phyloP scores from a whole-genome alignment of 1,139 yeast species.

The Oligophagozyma castellii region DNA sequence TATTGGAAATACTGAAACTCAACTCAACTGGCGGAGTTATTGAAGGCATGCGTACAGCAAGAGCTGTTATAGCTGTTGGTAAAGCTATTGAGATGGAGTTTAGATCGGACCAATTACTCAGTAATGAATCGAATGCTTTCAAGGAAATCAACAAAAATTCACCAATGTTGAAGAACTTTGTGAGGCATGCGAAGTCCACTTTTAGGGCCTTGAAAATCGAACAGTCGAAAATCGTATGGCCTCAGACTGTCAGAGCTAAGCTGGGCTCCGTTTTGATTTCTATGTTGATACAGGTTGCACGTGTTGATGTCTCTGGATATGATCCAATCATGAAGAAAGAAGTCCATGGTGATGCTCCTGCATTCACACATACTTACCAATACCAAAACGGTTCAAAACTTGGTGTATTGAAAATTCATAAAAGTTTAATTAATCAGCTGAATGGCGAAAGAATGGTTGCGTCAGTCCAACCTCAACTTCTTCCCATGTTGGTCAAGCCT shows the following conservation, averaged over 20 bases:
- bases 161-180: constrained; percentile 23
- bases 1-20: constrained; percentile 64
- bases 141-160: constrained; percentile 27
- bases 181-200: constrained; percentile 24
- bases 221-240: constrained; percentile 39
- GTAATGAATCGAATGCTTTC: constrained; percentile 41
- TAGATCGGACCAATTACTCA: constrained; percentile 49
- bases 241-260: constrained; percentile 55
- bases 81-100: constrained; percentile 77
- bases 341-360: constrained; percentile 70
- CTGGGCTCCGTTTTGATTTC: constrained; percentile 74
- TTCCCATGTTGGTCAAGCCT: constrained; percentile 91
- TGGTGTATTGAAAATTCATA: constrained; percentile 74
- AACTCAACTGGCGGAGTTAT: constrained; percentile 63
- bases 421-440: constrained; percentile 47
- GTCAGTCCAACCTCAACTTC: constrained; percentile 69
- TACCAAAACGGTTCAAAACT: constrained; percentile 64
- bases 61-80: constrained; percentile 73
- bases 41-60: constrained; percentile 80
- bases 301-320: constrained; percentile 57
- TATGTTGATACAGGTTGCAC: constrained; percentile 66
- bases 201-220: constrained; percentile 26
- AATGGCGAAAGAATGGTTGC: constrained; percentile 56
- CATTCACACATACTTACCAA: constrained; percentile 80
- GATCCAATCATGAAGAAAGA: constrained; percentile 65